Base-by-base conservation (phyloP, 179 eudicot species). In the Drosera spatulata region DNA sequence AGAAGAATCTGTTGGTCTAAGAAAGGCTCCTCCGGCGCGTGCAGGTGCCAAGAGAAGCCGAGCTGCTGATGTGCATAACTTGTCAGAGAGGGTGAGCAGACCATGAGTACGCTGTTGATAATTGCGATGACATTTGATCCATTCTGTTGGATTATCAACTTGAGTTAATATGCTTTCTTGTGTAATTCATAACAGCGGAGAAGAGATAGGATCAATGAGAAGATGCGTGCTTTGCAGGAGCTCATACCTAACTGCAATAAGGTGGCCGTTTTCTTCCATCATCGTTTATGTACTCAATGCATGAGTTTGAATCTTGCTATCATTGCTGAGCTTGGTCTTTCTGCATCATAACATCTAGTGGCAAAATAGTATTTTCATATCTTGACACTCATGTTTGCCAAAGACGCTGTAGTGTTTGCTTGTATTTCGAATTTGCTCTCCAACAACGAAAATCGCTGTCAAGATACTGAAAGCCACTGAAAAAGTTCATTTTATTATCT, bases 51-150 rank as follows among this genome's bases (percentile, higher is more conserved):
- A 86, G 82, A 84, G 91, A 81, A 83, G 87, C 73, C 88, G 99
- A 55, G 95, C 97, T 59, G 97, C 97, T 69, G 94, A 93, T 80
- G 97, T 93, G 59, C 99, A 93, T 69, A 93, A 90, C 77, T 69
- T 89, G 59, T 89, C 97, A n/a, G 99, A 89, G 78, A 81, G 99
- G 85, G 97, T 89, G 67, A 82, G 86, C 58, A 55, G 7, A 14
- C 6, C 56, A 63, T n/a, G 60, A 69, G 13, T 51, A 41, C 13
- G 5, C 4, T 4, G 13, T 10, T 8, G 12, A 50, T 11, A 4
- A 10, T 11, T 50, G 53, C 53, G 5, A 50, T 50, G 33, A 50
- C 11, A 2, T 50, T 50, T 50, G 1, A 4, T 15, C 13, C 10
- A 50, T 46, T 7, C 8, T 46, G 50, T 11, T 50, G n/a, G n/a